Evolutionary conservation across 768 basidiomycete species (phyloP), one percentile per base, ranked within the genome.

Genomic region (Pulveroboletus sp.): DNA sequence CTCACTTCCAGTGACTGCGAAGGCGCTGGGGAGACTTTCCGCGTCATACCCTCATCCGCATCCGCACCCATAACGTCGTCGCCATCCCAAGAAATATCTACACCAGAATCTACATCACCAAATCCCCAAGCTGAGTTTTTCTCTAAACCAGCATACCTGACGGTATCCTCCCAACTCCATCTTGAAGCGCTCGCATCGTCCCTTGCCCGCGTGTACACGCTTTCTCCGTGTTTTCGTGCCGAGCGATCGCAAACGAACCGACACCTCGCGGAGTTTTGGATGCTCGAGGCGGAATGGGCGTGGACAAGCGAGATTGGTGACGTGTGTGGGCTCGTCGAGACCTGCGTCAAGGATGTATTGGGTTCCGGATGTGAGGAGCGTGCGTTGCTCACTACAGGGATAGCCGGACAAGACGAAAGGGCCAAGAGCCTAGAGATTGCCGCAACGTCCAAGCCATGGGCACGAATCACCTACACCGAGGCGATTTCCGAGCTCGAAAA

Each of bases 251-350:
- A 85, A 57, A 97, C 95, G 2, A 80, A 81, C 30, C 77, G 95
- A n/a, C 96, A 99, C 64, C 79, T 99, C 11, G 83, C 91, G 44
- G 96, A 99, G 67, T 99, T 99, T 68, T 97, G 92, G 89, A 99
- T 99, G 96, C 81, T 97, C 47, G 96, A 99, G 70, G 94, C 90
- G 0, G 96, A 99, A 64, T 85, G 91, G 79, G 83, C 83, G 0
- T 87, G 83, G 62, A 70, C 73, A 18, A 57, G 59, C 21, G 64
- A 65, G 8, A 64, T 86, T 5, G 70, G 72, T 3, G 73, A 76
- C 37, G 66, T 88, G 15, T 80, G 83, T 65, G 59, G 66, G 39
- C 70, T 85, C 21, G 76, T 80, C 3, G 86, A 89, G 63, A 73
- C 68, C 17, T 74, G 69, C 46, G 74, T 78, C 55, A 81, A 72